Evolutionary conservation across 2,329 filamentous ascomycete genomes (phyloP).

Genomic region (Coniella vitis): DNA sequence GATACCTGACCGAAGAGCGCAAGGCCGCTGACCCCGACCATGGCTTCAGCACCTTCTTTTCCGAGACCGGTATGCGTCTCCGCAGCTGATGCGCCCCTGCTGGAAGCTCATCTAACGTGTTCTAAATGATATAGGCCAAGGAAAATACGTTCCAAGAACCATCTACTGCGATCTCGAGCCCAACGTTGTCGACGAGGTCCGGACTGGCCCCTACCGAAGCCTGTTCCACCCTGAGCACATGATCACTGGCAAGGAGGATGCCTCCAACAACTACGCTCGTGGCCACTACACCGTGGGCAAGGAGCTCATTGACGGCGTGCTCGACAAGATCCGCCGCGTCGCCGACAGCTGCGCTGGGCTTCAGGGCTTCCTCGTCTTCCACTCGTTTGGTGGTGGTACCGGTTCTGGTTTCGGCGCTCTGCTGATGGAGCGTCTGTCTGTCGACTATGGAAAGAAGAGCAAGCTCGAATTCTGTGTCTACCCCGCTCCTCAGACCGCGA

Average conservation of each 20-base stretch:
- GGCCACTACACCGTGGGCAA: constrained; percentile 99
- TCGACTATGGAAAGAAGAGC: constrained; percentile 99
- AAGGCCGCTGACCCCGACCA: constrained; percentile 89
- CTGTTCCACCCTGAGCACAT: constrained; percentile 99
- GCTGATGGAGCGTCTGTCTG: constrained; percentile 96
- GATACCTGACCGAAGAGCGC: constrained; percentile 96
- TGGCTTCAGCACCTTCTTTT: constrained; percentile 99
- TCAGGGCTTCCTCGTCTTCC: constrained; percentile 98
- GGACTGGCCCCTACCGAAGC: constrained; percentile 90
- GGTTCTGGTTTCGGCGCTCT: constrained; percentile 98
- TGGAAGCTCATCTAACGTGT: neutral
- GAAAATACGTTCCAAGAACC: constrained; percentile 97
- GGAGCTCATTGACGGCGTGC: constrained; percentile 95
- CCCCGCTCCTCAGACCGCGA: constrained; percentile 93
- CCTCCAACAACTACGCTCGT: constrained; percentile 99
- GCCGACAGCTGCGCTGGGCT: constrained; percentile 97
- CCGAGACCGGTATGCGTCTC: constrained; percentile 78
- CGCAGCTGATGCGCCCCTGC: neutral
- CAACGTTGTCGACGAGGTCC: constrained; percentile 98
- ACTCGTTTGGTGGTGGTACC: constrained; percentile 98
- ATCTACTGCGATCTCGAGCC: constrained; percentile 99
- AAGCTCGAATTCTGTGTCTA: constrained; percentile 99
- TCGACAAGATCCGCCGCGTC: constrained; percentile 96
- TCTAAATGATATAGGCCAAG: constrained; percentile 59
- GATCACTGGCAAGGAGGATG: constrained; percentile 99